These are phyloP conservation scores for Asclepias syriaca DNA, from an alignment of 257 asterid species.

Conservation along the genomic window DNA sequence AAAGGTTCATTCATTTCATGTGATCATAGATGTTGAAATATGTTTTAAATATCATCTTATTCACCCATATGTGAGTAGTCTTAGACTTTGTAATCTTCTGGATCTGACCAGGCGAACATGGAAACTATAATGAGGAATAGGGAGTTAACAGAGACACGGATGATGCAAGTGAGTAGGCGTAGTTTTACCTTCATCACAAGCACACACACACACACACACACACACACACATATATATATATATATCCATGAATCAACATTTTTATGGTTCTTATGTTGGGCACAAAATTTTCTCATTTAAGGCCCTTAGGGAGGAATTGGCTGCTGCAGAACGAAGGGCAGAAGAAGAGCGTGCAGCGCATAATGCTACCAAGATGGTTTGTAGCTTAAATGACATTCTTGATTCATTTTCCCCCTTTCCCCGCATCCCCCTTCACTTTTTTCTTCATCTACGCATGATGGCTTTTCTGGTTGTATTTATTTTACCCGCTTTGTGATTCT, in stretches of 20 bases:
- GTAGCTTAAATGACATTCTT: slow-evolving; percentile 12
- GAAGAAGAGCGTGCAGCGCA: slow-evolving; percentile 98
- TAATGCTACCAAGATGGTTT: slow-evolving; percentile 81
- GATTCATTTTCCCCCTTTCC: background rate
- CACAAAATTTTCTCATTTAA: slow-evolving; percentile 25
- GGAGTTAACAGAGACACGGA: slow-evolving; percentile 97
- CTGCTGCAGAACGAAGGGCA: slow-evolving; percentile 91
- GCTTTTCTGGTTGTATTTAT: background rate
- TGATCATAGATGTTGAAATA: background rate
- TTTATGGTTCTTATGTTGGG: slow-evolving; percentile 22
- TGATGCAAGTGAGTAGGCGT: slow-evolving; percentile 81
- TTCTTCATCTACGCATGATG: background rate
- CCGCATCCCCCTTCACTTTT: slow-evolving; percentile 5
- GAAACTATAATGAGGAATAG: slow-evolving; percentile 90
- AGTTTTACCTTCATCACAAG: background rate
- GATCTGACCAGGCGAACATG: slow-evolving; percentile 62
- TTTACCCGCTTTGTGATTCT: background rate
- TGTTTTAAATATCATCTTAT: background rate
- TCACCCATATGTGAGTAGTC: background rate
- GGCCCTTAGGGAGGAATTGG: slow-evolving; percentile 93
- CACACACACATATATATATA: too few species aligned
- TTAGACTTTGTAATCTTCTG: slow-evolving; percentile 10
- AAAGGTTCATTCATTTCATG: background rate
- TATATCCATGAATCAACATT: background rate
- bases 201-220: too few species aligned